These are phyloP conservation scores for Alternaria tenuissima DNA, from an alignment of 2,329 filamentous ascomycete genomes.

Conservation along the genomic window DNA sequence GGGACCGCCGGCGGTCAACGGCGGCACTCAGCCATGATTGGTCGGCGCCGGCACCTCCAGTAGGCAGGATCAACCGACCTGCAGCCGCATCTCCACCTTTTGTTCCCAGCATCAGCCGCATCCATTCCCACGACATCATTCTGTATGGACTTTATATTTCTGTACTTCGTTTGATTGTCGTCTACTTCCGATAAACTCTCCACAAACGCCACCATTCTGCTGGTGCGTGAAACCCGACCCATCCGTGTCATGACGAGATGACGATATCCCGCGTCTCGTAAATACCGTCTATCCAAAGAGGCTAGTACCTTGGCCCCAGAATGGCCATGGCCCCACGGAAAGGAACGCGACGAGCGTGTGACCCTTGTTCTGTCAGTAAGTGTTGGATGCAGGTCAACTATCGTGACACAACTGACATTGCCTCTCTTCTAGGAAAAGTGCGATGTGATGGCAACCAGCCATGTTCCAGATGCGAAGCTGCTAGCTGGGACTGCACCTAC, in stretches of 20 bases:
- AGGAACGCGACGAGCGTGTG: slow-evolving; percentile 47
- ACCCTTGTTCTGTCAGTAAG: slow-evolving; percentile 45
- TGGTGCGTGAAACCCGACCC: slow-evolving; percentile 12
- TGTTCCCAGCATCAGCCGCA: slow-evolving; percentile 37
- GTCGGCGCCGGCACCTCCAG: slow-evolving; percentile 14
- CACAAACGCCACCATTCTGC: slow-evolving; percentile 7
- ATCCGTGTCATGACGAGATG: slow-evolving; percentile 33
- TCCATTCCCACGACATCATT: slow-evolving; percentile 27
- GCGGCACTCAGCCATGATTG: slow-evolving; percentile 18
- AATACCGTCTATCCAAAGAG: slow-evolving; percentile 25
- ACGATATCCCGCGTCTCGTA: slow-evolving; percentile 26
- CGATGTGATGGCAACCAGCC: slow-evolving; percentile 47
- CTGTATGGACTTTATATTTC: slow-evolving; percentile 13
- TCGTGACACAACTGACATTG: slow-evolving; percentile 1
- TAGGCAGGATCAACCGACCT: slow-evolving; percentile 32
- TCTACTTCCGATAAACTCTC: slow-evolving; percentile 19
- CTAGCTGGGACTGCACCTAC: slow-evolving; percentile 49
- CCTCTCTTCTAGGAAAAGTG: slow-evolving; percentile 30
- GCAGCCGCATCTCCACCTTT: slow-evolving; percentile 42
- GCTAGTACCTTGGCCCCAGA: slow-evolving; percentile 22
- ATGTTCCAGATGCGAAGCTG: slow-evolving; percentile 44
- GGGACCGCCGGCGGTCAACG: slow-evolving; percentile 3
- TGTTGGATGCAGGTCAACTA: background rate
- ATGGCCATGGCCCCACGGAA: slow-evolving; percentile 46
- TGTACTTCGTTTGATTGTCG: slow-evolving; percentile 10